phyloP scores from a whole-genome alignment of 441 rosid species.

The Erysimum pusillum region DNA sequence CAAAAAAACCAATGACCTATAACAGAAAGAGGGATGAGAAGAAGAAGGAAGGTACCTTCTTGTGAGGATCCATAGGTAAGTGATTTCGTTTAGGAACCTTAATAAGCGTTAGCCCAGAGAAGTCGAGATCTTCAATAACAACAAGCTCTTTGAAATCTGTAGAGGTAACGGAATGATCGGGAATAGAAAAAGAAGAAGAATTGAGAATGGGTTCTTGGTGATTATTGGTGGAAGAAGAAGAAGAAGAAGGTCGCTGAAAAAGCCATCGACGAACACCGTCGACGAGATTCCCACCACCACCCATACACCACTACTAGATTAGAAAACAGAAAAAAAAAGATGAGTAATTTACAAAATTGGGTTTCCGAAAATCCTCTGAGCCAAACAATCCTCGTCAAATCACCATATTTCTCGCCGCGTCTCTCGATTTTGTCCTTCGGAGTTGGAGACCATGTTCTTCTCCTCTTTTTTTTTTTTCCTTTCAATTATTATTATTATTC shows the following conservation, averaged over 20 bases:
- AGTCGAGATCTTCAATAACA: conserved; percentile 59
- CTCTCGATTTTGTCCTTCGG: conserved; percentile 46
- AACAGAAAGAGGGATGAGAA: not conserved
- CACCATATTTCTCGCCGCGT: conserved; percentile 46
- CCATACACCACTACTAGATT: conserved; percentile 56
- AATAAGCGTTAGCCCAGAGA: conserved; percentile 57
- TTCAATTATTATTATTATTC: not conserved
- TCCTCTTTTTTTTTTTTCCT: not conserved
- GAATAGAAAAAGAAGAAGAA: conserved; percentile 22
- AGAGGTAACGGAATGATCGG: conserved; percentile 9
- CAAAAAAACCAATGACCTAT: not conserved
- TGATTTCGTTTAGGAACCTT: conserved; percentile 70
- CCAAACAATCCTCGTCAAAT: conserved; percentile 50
- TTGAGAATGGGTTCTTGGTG: conserved; percentile 27
- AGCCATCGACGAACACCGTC: conserved; percentile 96
- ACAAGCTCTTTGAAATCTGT: conserved; percentile 40
- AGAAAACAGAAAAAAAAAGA: not conserved
- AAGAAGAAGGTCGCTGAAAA: conserved; percentile 69
- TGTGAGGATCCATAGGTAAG: conserved; percentile 78
- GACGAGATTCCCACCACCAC: conserved; percentile 77
- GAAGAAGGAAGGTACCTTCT: conserved; percentile 61
- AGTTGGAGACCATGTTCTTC: conserved; percentile 47
- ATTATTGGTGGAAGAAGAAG: conserved; percentile 30
- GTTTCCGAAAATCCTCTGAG: conserved; percentile 43
- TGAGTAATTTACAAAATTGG: conserved; percentile 39